phyloP scores from a whole-genome alignment of 345 rosid genomes.

The Boechera retrofracta region DNA sequence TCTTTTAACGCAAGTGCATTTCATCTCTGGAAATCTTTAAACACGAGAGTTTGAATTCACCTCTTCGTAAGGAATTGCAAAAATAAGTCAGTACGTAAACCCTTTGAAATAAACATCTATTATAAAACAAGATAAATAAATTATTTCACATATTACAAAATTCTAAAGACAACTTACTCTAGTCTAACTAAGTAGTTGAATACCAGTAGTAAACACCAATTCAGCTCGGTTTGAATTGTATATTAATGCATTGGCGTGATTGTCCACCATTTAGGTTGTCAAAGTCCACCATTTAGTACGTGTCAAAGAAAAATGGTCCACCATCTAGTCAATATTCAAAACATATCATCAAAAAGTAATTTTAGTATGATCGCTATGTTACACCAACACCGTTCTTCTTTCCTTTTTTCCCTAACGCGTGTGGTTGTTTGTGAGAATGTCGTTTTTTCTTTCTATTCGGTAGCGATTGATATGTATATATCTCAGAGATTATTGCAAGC shows the following conservation, averaged over 20 bases:
- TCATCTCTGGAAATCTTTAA: no score
- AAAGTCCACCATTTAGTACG: constrained; percentile 4
- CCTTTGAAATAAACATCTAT: no score
- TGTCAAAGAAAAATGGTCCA: constrained; percentile 10
- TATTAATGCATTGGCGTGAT: neutral
- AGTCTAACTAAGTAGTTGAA: neutral
- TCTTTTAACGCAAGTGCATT: no score
- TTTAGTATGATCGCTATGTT: constrained; percentile 17
- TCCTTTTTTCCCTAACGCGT: neutral
- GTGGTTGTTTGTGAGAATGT: constrained; percentile 25
- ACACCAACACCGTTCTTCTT: constrained; percentile 5
- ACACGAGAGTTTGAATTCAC: neutral
- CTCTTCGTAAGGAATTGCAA: neutral
- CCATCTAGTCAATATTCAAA: constrained; percentile 25
- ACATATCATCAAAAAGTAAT: neutral
- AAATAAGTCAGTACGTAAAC: neutral
- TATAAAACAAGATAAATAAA: neutral
- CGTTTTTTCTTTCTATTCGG: neutral
- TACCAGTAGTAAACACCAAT: constrained; percentile 7
- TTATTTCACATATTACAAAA: neutral
- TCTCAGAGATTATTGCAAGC: constrained; percentile 26
- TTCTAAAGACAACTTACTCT: constrained; percentile 1
- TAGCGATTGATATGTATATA: constrained; percentile 30
- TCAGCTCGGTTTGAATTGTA: neutral
- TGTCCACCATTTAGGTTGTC: neutral